A percentile compares a stretch with the other conserved stretches of the same genome.
phyloP scores from a whole-genome alignment of 1,139 yeast genomes.

The Hyphopichia burtonii region DNA sequence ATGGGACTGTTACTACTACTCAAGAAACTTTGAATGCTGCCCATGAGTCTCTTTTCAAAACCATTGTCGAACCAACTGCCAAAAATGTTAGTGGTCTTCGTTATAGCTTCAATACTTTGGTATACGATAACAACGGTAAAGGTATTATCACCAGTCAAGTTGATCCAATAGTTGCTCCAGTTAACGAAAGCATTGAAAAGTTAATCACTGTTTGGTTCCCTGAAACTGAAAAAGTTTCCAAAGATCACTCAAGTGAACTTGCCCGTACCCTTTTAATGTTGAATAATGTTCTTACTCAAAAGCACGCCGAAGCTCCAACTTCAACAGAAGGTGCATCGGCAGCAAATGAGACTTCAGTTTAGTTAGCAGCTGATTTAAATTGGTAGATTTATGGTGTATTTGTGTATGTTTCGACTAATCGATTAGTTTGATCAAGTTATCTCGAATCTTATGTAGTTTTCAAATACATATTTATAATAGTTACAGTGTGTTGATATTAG shows the following conservation, averaged over 20 bases:
- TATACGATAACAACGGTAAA: slow-evolving; percentile 59
- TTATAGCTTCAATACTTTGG: slow-evolving; percentile 32
- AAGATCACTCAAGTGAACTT: slow-evolving; percentile 52
- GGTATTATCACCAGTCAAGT: slow-evolving; percentile 58
- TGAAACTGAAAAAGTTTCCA: slow-evolving; percentile 39
- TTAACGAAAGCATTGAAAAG: slow-evolving; percentile 53
- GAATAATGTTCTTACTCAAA: slow-evolving; percentile 24
- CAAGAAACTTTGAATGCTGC: slow-evolving; percentile 29
- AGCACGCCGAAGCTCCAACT: background rate
- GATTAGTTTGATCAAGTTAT: no score
- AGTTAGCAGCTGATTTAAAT: background rate
- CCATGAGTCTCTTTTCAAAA: slow-evolving; percentile 15
- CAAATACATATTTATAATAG: background rate
- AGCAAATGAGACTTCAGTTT: background rate
- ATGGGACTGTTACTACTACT: slow-evolving; percentile 29
- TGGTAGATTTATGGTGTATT: background rate
- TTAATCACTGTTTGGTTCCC: slow-evolving; percentile 40
- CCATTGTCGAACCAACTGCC: slow-evolving; percentile 45
- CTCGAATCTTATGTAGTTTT: background rate
- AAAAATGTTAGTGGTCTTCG: slow-evolving; percentile 37
- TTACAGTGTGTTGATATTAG: background rate
- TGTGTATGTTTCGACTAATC: background rate
- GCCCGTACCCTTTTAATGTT: slow-evolving; percentile 47
- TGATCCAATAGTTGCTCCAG: slow-evolving; percentile 63
- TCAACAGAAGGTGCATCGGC: background rate